phyloP scores from a whole-genome alignment of 192 early-diverging fungal genomes.

The Backusella morwellensis region DNA sequence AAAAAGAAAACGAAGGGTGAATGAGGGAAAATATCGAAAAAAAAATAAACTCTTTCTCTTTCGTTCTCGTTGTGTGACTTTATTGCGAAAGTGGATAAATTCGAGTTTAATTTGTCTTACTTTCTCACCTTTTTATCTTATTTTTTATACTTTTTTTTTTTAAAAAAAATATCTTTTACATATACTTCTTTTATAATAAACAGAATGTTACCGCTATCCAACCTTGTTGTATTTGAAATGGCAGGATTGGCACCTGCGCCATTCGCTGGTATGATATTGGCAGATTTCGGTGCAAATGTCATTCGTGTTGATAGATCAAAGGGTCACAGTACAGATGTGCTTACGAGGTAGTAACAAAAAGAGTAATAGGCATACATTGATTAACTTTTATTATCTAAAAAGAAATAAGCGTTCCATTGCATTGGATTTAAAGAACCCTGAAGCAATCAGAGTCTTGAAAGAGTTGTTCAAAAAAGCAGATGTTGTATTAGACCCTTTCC shows the following conservation, averaged over 20 bases:
- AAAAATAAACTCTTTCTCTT: neutral
- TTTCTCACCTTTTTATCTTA: neutral
- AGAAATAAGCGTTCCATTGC: conserved; percentile 63
- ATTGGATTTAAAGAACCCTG: conserved; percentile 54
- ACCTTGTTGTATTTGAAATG: conserved; percentile 62
- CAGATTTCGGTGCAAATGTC: conserved; percentile 69
- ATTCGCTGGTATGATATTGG: conserved; percentile 63
- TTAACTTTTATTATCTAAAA: neutral
- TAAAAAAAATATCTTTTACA: neutral
- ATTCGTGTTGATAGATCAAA: conserved; percentile 58
- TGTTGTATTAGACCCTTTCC: conserved; percentile 65
- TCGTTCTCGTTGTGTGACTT: conserved; percentile 1
- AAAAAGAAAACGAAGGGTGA: neutral
- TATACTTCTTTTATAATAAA: neutral
- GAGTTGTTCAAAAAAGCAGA: conserved; percentile 49
- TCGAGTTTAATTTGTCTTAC: neutral
- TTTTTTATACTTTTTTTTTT: neutral
- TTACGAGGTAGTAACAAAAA: conserved; percentile 35
- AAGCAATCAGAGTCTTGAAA: conserved; percentile 44
- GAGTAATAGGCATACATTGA: neutral
- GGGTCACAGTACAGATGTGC: conserved; percentile 40
- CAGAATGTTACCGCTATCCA: conserved; percentile 34
- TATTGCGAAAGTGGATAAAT: neutral
- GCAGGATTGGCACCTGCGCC: conserved; percentile 69
- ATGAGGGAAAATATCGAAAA: neutral